phyloP scores from a whole-genome alignment of 305 asterid species.

The Rubia balearica region DNA sequence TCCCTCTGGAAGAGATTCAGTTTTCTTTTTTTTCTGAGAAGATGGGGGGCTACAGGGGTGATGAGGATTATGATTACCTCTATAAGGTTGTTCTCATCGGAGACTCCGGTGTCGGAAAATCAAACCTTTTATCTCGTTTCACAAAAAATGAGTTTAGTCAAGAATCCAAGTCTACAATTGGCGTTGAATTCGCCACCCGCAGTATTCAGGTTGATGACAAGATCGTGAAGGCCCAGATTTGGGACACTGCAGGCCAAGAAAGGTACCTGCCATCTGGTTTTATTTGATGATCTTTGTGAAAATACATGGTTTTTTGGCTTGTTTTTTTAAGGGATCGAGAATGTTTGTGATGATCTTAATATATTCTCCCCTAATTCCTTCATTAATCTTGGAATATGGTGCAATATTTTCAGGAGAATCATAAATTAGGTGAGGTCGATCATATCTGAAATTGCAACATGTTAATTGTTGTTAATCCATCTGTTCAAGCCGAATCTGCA shows the following conservation, averaged over 20 bases:
- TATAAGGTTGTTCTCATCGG: neutral
- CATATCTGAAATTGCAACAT: neutral
- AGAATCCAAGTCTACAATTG: neutral
- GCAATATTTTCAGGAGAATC: neutral
- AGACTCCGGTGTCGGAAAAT: neutral
- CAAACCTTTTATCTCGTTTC: neutral
- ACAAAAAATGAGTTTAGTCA: neutral
- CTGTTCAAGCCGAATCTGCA: too few relatives aligned
- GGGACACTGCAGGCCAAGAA: conserved; percentile 9
- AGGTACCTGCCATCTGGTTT: neutral
- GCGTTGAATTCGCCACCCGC: conserved; percentile 2
- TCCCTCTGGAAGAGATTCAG: neutral
- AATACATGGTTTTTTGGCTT: neutral
- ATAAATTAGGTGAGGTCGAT: neutral
- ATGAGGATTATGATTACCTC: conserved; percentile 3
- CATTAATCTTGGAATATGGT: neutral
- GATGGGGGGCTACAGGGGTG: neutral
- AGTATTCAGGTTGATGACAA: neutral
- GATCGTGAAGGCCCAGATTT: neutral
- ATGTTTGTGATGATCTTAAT: neutral
- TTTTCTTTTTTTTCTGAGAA: neutral
- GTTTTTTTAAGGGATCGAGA: neutral
- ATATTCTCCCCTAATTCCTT: neutral
- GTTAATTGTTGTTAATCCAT: neutral
- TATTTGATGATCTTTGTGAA: neutral